Percentiles rank a stretch among this genome's conserved stretches.
Conservation (phyloP, 805 yeast species). For the Myxozyma monticola region DNA sequence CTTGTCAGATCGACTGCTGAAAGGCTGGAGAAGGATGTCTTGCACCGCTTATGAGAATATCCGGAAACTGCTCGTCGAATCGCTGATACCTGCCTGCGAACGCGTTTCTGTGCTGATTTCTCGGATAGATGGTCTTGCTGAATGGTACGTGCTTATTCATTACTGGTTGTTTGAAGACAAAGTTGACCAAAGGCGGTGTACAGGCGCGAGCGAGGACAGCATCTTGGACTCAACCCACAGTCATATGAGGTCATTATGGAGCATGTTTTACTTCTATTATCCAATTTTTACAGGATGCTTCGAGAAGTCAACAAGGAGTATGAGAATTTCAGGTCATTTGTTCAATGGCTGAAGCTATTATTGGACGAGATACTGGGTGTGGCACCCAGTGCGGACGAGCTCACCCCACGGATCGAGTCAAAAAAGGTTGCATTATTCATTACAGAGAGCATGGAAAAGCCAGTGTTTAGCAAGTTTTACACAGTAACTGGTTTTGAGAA, state of each 20-base stretch:
- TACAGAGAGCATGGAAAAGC: slow-evolving; percentile 5
- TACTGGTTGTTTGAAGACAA: not conserved
- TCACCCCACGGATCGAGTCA: slow-evolving; percentile 15
- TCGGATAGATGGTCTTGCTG: slow-evolving; percentile 30
- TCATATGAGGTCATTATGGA: slow-evolving; percentile 18
- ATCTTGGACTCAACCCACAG: slow-evolving; percentile 26
- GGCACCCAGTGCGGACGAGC: slow-evolving; percentile 9
- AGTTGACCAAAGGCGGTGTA: not conserved
- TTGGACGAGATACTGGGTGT: slow-evolving; percentile 11
- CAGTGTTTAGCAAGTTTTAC: slow-evolving; percentile 8
- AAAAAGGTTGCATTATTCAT: slow-evolving; percentile 20
- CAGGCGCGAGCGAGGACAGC: slow-evolving; percentile 31
- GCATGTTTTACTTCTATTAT: slow-evolving; percentile 11
- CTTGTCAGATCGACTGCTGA: slow-evolving; percentile 25
- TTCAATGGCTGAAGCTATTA: slow-evolving; percentile 24
- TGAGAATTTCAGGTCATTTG: slow-evolving; percentile 17
- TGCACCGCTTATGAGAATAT: slow-evolving; percentile 19
- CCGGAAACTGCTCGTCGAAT: slow-evolving; percentile 19
- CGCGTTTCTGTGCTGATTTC: slow-evolving; percentile 25
- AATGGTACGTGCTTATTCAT: slow-evolving; percentile 16
- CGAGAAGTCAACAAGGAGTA: slow-evolving; percentile 26
- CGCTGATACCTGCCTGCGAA: slow-evolving; percentile 33
- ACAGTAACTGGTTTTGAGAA: not conserved
- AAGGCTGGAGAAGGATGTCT: slow-evolving; percentile 26
- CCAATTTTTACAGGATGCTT: slow-evolving; percentile 9